These are phyloP conservation scores for Dioscorea zingiberensis DNA, from an alignment of 106 monocot genomes.

Conservation along the genomic window DNA sequence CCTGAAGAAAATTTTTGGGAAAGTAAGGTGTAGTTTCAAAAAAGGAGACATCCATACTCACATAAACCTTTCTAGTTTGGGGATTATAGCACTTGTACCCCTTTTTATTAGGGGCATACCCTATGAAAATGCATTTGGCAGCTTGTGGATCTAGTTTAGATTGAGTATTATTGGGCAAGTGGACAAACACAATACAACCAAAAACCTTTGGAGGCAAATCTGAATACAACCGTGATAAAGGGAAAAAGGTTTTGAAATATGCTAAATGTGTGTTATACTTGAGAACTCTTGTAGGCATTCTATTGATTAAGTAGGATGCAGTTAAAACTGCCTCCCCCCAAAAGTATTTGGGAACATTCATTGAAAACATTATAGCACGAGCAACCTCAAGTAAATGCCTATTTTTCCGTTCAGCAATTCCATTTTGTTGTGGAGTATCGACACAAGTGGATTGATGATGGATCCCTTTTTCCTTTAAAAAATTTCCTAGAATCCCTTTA, in stretches of 20 bases:
- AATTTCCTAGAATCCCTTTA: not conserved
- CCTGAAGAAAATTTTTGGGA: no score
- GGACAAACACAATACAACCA: not conserved
- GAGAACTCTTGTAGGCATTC: not conserved
- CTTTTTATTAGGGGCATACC: not conserved
- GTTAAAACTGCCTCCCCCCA: not conserved
- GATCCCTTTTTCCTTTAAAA: not conserved
- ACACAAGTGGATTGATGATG: not conserved
- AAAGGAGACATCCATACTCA: no score
- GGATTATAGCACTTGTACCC: no score
- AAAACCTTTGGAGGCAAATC: not conserved
- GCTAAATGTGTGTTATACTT: not conserved
- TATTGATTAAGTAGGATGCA: not conserved
- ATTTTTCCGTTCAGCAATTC: not conserved
- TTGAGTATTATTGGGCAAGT: not conserved
- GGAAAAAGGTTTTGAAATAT: not conserved
- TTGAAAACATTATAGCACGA: not conserved
- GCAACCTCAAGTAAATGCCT: not conserved
- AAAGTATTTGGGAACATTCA: not conserved
- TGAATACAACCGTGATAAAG: not conserved
- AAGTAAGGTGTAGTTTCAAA: no score
- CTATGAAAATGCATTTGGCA: not conserved
- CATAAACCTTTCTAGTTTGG: no score
- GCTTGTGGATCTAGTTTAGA: not conserved
- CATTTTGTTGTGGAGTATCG: conserved; percentile 3